Evolutionary conservation across 805 yeast genomes (phyloP).

Genomic region (Yamadazyma laniorum): DNA sequence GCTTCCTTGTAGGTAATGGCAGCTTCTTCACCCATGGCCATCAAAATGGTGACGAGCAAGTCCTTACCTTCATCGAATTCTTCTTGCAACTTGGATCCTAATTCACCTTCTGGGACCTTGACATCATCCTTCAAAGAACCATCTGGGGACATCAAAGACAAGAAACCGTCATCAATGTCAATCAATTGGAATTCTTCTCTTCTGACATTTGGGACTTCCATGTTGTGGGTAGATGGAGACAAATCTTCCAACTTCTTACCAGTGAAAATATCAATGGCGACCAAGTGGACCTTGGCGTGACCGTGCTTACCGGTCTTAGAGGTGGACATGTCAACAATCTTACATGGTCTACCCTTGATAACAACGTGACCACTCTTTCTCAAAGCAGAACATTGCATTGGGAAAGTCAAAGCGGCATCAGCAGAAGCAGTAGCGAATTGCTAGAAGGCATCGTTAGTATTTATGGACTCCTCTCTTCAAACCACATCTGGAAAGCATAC

Average conservation of each 20-base stretch:
- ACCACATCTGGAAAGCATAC: too few relatives aligned
- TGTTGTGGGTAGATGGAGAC: slow-evolving; percentile 99
- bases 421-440: slow-evolving; percentile 98
- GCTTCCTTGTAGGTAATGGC: slow-evolving; percentile 98
- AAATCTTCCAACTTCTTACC: slow-evolving; percentile 99
- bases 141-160: slow-evolving; percentile 92
- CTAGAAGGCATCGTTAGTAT: slow-evolving; percentile 39
- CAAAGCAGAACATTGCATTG: slow-evolving; percentile 99
- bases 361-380: slow-evolving; percentile 99
- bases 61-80: slow-evolving; percentile 99
- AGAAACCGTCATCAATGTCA: slow-evolving; percentile 98
- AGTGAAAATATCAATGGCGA: slow-evolving; percentile 98
- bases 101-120: slow-evolving; percentile 95
- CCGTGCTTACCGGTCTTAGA: slow-evolving; percentile 99
- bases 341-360: slow-evolving; percentile 99
- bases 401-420: slow-evolving; percentile 97
- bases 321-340: slow-evolving; percentile 99
- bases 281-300: slow-evolving; percentile 99
- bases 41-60: slow-evolving; percentile 90
- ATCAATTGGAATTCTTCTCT: slow-evolving; percentile 96
- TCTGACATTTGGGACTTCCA: slow-evolving; percentile 97
- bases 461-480: too few relatives aligned
- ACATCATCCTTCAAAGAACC: slow-evolving; percentile 99
- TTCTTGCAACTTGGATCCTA: slow-evolving; percentile 88
- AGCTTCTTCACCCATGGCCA: slow-evolving; percentile 99